phyloP scores from a whole-genome alignment of 331 rosid species.

The Malus hybrid region DNA sequence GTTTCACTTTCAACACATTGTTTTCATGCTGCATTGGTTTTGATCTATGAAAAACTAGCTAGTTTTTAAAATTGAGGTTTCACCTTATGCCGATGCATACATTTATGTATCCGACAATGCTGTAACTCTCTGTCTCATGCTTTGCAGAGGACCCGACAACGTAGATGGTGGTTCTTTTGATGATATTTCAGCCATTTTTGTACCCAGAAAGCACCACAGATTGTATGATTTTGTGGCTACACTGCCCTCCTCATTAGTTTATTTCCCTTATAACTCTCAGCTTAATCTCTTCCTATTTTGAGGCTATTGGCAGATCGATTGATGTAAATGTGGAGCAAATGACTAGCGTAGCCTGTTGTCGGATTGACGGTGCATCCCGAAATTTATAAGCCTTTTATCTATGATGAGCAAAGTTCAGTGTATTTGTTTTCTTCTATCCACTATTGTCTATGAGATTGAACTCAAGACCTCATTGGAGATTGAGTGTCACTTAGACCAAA shows the following conservation, averaged over 20 bases:
- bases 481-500: background rate
- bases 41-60: background rate
- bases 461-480: background rate
- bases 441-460: no score
- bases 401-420: background rate
- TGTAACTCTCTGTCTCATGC: background rate
- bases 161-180: slow-evolving; percentile 45
- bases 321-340: background rate
- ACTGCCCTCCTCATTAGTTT: background rate
- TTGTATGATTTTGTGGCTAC: background rate
- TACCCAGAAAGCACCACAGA: background rate
- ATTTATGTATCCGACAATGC: background rate
- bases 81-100: background rate
- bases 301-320: background rate
- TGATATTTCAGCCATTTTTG: slow-evolving; percentile 3
- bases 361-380: no score
- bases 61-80: background rate
- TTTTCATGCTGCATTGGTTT: background rate
- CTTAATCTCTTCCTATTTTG: background rate
- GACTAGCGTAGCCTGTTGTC: background rate
- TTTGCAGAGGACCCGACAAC: slow-evolving; percentile 25
- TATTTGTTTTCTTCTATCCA: no score
- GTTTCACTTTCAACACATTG: background rate
- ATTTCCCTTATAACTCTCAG: background rate
- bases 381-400: no score